A percentile compares a stretch with the other conserved stretches of the same genome.
Conservation (phyloP, 805 yeast genomes). For the Candida rishiriensis region DNA sequence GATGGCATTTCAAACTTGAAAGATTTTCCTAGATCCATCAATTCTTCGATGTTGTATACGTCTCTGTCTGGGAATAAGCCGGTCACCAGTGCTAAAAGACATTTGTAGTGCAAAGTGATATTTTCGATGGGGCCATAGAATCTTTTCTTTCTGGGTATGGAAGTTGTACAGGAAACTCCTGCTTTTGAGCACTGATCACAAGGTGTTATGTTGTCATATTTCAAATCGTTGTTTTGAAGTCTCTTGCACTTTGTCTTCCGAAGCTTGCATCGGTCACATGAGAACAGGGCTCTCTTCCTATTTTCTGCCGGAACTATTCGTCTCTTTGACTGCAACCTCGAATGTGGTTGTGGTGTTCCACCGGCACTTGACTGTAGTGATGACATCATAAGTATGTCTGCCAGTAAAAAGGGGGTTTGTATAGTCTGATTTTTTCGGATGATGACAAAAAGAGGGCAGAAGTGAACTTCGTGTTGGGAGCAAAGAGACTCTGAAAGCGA, state of each 20-base stretch:
- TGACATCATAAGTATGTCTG: background rate
- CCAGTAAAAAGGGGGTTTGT: no score
- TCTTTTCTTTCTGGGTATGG: constrained; percentile 38
- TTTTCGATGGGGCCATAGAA: constrained; percentile 39
- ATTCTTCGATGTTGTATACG: constrained; percentile 37
- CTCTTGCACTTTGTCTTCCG: constrained; percentile 41
- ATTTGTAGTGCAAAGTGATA: constrained; percentile 39
- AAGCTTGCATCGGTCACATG: constrained; percentile 43
- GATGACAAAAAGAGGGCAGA: no score
- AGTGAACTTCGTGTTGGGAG: no score
- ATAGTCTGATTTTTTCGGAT: no score
- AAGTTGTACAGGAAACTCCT: constrained; percentile 36
- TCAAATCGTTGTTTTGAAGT: constrained; percentile 27
- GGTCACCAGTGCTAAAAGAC: constrained; percentile 33
- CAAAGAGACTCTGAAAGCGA: no score
- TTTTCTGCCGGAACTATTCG: constrained; percentile 34
- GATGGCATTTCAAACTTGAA: constrained; percentile 34
- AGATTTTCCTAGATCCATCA: constrained; percentile 34
- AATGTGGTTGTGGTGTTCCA: background rate
- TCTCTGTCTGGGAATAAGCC: constrained; percentile 43
- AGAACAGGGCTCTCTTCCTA: constrained; percentile 38
- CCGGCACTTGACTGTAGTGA: background rate
- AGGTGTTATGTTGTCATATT: constrained; percentile 35
- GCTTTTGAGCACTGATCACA: constrained; percentile 36
- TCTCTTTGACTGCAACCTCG: constrained; percentile 25